Evolutionary conservation across 78 protist species (phyloP).

Genomic region (Guillardia theta): DNA sequence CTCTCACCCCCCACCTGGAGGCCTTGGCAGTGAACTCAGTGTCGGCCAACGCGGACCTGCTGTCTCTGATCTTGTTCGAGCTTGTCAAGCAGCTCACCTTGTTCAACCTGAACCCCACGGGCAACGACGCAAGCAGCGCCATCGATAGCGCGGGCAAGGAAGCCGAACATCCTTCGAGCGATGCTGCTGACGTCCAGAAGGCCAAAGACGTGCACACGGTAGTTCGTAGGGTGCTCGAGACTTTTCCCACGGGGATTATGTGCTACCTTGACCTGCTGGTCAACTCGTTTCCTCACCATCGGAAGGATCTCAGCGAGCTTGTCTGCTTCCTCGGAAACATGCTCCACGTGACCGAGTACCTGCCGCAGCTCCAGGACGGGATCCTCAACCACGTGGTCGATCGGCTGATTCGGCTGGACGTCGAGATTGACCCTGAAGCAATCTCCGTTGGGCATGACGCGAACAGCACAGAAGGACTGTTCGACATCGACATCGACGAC

Average conservation of each 20-base stretch:
- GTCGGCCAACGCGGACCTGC: background rate
- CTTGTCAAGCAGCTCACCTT: background rate
- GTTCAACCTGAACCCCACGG: background rate
- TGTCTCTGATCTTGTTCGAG: background rate
- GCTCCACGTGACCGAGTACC: background rate
- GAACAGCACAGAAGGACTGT: no score
- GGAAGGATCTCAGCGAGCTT: background rate
- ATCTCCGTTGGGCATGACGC: no score
- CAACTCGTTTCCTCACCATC: background rate
- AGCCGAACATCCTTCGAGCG: background rate
- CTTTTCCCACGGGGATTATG: background rate
- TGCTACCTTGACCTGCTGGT: background rate
- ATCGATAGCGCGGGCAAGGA: background rate
- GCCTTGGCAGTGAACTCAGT: background rate
- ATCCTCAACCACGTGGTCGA: background rate
- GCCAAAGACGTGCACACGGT: background rate
- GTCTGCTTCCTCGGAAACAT: background rate
- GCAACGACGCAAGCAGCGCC: background rate
- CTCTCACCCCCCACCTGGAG: background rate
- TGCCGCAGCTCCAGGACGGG: background rate
- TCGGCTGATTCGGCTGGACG: background rate
- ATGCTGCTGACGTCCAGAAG: background rate
- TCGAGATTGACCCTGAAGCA: background rate
- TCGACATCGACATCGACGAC: no score
- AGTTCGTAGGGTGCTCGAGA: background rate